Conservation (phyloP, 306 rosid species). For the Crataegus laevigata region DNA sequence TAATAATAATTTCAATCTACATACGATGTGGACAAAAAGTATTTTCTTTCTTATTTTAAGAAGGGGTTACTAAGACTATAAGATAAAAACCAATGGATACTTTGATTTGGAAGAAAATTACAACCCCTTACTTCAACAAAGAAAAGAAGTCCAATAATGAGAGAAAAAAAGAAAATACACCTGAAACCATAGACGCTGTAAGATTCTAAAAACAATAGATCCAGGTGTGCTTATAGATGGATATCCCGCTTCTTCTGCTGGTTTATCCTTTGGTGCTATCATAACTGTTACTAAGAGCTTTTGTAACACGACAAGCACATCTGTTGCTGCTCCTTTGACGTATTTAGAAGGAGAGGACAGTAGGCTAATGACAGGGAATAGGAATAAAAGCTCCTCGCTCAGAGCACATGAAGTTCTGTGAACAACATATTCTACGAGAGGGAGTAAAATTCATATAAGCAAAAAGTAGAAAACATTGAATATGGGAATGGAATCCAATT, state of each 20-base stretch:
- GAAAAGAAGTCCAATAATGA: background rate
- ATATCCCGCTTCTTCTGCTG: conserved; percentile 31
- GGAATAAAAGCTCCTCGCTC: conserved; percentile 70
- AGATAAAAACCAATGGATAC: background rate
- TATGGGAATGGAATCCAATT: background rate
- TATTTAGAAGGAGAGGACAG: conserved; percentile 85
- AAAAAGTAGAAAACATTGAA: conserved; percentile 2
- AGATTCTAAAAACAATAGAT: conserved; percentile 46
- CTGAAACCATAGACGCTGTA: conserved; percentile 70
- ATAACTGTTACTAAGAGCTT: conserved; percentile 42
- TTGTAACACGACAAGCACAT: conserved; percentile 60
- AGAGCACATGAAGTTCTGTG: conserved; percentile 25
- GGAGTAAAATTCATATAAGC: conserved; percentile 10
- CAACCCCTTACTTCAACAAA: background rate
- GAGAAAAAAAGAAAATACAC: conserved; percentile 24
- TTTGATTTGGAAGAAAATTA: background rate
- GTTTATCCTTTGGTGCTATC: conserved; percentile 28
- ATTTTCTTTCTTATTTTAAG: background rate
- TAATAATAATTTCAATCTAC: background rate
- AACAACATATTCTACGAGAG: conserved; percentile 47
- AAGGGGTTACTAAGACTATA: background rate
- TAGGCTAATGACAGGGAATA: conserved; percentile 73
- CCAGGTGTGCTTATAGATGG: conserved; percentile 61
- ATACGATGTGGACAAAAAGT: background rate
- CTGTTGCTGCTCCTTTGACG: conserved; percentile 65